Evolutionary conservation across 2,329 filamentous ascomycete genomes (phyloP).

Genomic region (Colletotrichum gloeosporioides): DNA sequence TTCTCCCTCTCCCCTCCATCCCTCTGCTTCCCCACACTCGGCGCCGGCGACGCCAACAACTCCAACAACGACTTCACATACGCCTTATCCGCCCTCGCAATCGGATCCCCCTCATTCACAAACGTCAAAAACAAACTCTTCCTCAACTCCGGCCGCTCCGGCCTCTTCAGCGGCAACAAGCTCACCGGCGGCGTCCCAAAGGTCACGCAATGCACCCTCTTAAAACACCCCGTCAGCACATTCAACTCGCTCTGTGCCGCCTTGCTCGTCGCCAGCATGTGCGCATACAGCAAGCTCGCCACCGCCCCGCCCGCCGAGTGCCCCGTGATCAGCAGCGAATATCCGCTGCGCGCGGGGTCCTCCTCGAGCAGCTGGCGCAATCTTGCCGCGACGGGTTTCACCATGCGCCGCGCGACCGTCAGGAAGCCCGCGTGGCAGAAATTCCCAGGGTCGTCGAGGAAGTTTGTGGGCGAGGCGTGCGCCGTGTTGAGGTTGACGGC

Average conservation of each 20-base stretch:
- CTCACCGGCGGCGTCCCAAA: conserved; percentile 85
- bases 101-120: conserved; percentile 86
- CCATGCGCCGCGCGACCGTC: conserved; percentile 76
- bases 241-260: conserved; percentile 71
- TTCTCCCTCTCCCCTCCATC: neutral
- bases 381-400: conserved; percentile 72
- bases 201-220: conserved; percentile 81
- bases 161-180: conserved; percentile 70
- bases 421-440: conserved; percentile 84
- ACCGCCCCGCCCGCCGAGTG: conserved; percentile 88
- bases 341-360: conserved; percentile 68
- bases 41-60: conserved; percentile 68
- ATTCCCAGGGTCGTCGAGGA: conserved; percentile 80
- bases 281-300: conserved; percentile 78
- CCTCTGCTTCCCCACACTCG: conserved; percentile 29
- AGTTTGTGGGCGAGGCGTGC: conserved; percentile 69
- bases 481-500: conserved; percentile 78
- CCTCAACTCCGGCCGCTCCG: conserved; percentile 49
- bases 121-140: conserved; percentile 82
- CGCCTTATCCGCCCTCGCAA: conserved; percentile 76
- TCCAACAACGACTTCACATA: conserved; percentile 77
- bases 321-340: conserved; percentile 81
- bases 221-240: conserved; percentile 72
- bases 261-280: conserved; percentile 69
- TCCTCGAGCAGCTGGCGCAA: conserved; percentile 75